phyloP scores from a whole-genome alignment of 192 early-diverging fungal species.

The Coemansia sp. region DNA sequence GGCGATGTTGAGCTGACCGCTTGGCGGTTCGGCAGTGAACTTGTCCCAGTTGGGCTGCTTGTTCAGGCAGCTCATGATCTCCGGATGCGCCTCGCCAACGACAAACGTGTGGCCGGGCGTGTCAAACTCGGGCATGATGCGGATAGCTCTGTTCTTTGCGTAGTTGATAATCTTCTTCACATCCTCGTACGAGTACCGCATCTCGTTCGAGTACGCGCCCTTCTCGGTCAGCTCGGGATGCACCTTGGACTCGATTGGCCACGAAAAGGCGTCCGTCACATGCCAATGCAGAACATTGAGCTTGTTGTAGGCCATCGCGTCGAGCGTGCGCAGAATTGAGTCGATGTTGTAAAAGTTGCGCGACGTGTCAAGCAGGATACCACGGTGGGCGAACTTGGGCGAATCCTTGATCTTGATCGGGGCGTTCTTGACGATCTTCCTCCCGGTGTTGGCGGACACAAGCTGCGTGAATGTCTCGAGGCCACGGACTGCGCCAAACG shows the following conservation, averaged over 20 bases:
- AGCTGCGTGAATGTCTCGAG: conserved; percentile 80
- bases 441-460: conserved; percentile 55
- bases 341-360: conserved; percentile 69
- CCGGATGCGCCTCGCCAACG: conserved; percentile 58
- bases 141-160: conserved; percentile 72
- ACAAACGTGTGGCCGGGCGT: conserved; percentile 75
- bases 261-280: conserved; percentile 66
- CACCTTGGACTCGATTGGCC: conserved; percentile 69
- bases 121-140: conserved; percentile 89
- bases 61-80: conserved; percentile 63
- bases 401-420: conserved; percentile 62
- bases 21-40: conserved; percentile 70
- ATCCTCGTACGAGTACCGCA: conserved; percentile 74
- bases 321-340: conserved; percentile 61
- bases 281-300: conserved; percentile 85
- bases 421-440: conserved; percentile 59
- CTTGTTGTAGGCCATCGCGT: conserved; percentile 71
- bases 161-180: conserved; percentile 71
- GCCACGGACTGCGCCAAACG: conserved; percentile 71
- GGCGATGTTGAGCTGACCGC: conserved; percentile 78
- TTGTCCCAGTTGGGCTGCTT: conserved; percentile 64
- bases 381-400: conserved; percentile 67
- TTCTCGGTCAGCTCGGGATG: conserved; percentile 63
- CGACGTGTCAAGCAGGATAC: conserved; percentile 70
- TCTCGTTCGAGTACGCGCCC: conserved; percentile 65